A percentile compares a stretch with the other conserved stretches of the same genome.
phyloP scores from a whole-genome alignment of 768 basidiomycete genomes.

The Pulveroboletus sp. region DNA sequence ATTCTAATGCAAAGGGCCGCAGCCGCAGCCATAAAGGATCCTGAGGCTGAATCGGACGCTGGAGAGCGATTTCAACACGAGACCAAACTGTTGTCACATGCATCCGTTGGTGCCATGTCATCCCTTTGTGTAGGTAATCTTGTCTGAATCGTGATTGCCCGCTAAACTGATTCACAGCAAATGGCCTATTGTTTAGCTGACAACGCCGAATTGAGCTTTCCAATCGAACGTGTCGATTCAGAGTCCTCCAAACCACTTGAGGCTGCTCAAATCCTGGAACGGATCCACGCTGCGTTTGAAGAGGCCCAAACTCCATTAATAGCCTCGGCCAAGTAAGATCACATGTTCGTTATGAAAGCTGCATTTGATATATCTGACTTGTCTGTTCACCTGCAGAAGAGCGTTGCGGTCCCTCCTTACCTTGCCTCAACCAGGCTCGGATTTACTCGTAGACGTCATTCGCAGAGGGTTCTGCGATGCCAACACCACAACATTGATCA shows the following conservation, averaged over 20 bases:
- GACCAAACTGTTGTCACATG: conserved; percentile 66
- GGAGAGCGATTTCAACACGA: conserved; percentile 66
- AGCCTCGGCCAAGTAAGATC: conserved; percentile 60
- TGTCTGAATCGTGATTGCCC: background rate
- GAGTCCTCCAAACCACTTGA: conserved; percentile 56
- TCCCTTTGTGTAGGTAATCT: conserved; percentile 68
- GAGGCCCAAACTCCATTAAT: conserved; percentile 51
- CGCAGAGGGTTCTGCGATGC: conserved; percentile 65
- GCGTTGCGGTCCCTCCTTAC: conserved; percentile 66
- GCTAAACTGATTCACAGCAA: conserved; percentile 44
- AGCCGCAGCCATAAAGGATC: conserved; percentile 50
- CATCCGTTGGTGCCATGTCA: conserved; percentile 84
- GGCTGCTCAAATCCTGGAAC: conserved; percentile 52
- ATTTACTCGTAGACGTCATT: conserved; percentile 61
- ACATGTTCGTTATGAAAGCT: background rate
- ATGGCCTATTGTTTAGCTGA: conserved; percentile 74
- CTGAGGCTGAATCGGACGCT: conserved; percentile 47
- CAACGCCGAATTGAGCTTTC: conserved; percentile 49
- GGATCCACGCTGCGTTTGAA: conserved; percentile 65
- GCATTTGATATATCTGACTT: conserved; percentile 8
- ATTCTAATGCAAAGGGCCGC: conserved; percentile 68
- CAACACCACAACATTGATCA: conserved; percentile 47
- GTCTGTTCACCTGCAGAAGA: conserved; percentile 46
- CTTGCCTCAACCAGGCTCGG: conserved; percentile 50
- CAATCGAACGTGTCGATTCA: conserved; percentile 50